Base-by-base conservation (phyloP, 2,329 filamentous ascomycete genomes). In the Cercospora berteroae region DNA sequence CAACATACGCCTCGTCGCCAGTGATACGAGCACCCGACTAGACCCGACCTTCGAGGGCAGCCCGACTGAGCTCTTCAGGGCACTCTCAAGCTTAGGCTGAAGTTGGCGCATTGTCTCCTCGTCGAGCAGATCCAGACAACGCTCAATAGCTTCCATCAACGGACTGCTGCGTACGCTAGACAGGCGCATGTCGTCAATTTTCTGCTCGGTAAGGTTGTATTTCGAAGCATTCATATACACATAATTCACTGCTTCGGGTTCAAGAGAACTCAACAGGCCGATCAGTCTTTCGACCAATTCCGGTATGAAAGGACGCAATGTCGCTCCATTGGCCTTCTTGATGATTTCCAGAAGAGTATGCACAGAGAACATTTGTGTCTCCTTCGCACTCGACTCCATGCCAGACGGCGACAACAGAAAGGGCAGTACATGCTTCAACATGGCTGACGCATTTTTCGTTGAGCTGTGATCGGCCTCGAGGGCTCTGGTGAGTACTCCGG, bases 41-140 rank as follows among this genome's bases (percentile, higher is more conserved):
- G 93, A 96, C 42, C 93, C 95, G 58, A 98, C 90, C 81, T 98
- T 98, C 0, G 93, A 96, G 1, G 94, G 94, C 80, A 98, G 89
- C 1, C 94, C 94, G 42, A 99, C 89, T 1, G 94, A 92, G 27
- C 86, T 89, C 77, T 94, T 95, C 79, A 98, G 92, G 0, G 91
- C 89, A 31, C 86, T 85, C 77, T 95, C 90, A 0, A 99, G 84
- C 55, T 84, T 87, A 2, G 89, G 88, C 39, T 89, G 88, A 9
- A 97, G 83, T 20, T 88, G 84, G 56, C 85, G 85, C 88, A 97
- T 94, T n/a, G 90, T 89, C 4, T 84, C 81, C 6, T 88, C 89
- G 75, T 98, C 93, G 1, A 96, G 84, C 62, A 92, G 88, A 67
- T 97, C 93, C 33, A 99, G 86, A 74, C 92, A 93, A 70, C 94